phyloP scores from a whole-genome alignment of 1,284 basidiomycete genomes.

The Sporisorium iseilematis-ciliati region DNA sequence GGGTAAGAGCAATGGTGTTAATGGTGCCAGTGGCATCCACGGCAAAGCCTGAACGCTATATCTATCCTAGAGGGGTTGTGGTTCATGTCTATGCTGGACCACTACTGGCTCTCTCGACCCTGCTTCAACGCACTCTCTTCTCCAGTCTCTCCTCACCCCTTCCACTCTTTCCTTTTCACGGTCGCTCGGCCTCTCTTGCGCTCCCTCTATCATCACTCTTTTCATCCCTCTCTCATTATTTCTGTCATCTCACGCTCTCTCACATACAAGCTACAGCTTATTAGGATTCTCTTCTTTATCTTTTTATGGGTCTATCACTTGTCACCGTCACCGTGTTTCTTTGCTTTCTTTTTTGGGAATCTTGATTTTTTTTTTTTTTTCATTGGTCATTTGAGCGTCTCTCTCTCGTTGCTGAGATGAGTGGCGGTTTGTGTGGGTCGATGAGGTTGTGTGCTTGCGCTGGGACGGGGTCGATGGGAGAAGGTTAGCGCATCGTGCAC shows the following conservation, averaged over 20 bases:
- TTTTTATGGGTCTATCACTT: background rate
- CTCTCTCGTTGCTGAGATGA: too few species aligned
- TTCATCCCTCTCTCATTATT: background rate
- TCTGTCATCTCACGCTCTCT: too few species aligned
- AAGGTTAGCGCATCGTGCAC: too few species aligned
- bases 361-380: background rate
- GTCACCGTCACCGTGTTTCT: constrained; percentile 1
- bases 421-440: too few species aligned
- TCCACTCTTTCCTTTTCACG: background rate
- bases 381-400: too few species aligned
- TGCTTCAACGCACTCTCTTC: background rate
- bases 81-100: too few species aligned
- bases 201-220: background rate
- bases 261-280: background rate
- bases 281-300: background rate
- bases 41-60: too few species aligned
- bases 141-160: background rate
- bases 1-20: background rate
- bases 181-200: background rate
- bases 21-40: background rate
- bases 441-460: too few species aligned
- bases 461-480: too few species aligned
- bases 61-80: too few species aligned
- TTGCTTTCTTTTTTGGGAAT: background rate
- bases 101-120: background rate